Evolutionary conservation across 75 land plant genomes (phyloP).

Genomic region (Pinus tabuliformis): DNA sequence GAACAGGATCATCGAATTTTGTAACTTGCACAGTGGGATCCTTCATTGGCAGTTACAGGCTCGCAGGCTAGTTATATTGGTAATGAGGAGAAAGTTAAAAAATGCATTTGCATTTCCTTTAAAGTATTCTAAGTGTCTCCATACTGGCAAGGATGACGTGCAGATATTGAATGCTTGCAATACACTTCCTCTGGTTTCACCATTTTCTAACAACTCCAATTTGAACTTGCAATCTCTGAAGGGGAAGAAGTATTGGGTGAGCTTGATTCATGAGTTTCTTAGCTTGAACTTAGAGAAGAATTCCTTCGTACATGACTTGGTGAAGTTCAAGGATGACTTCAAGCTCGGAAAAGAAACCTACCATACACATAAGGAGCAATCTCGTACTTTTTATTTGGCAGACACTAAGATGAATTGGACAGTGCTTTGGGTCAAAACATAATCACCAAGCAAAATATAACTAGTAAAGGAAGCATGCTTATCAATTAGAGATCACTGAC

Average conservation of each 20-base stretch:
- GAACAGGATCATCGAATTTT: constrained; percentile 34
- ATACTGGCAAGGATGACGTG: constrained; percentile 44
- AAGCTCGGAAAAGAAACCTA: constrained; percentile 64
- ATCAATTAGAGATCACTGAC: too few species aligned
- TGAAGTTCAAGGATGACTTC: constrained; percentile 87
- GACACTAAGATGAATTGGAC: constrained; percentile 84
- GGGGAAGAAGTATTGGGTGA: constrained; percentile 77
- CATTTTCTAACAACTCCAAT: constrained; percentile 60
- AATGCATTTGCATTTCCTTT: constrained; percentile 34
- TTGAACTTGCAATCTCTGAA: constrained; percentile 51
- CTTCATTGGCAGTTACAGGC: constrained; percentile 14
- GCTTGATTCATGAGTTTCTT: constrained; percentile 77
- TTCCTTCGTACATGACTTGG: constrained; percentile 68
- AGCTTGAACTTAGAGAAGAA: constrained; percentile 84
- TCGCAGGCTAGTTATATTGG: constrained; percentile 41
- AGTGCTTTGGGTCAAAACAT: constrained; percentile 42
- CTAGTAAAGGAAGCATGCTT: too few species aligned
- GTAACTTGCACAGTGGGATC: constrained; percentile 65
- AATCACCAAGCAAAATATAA: too few species aligned
- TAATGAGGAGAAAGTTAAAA: constrained; percentile 41
- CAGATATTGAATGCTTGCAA: constrained; percentile 41
- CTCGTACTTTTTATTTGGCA: constrained; percentile 73
- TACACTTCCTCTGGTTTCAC: constrained; percentile 68
- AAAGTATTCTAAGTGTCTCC: constrained; percentile 35
- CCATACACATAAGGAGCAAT: constrained; percentile 66